These are phyloP conservation scores for Chlorella vulgaris DNA, from an alignment of 139 green algal species.

Conservation along the genomic window DNA sequence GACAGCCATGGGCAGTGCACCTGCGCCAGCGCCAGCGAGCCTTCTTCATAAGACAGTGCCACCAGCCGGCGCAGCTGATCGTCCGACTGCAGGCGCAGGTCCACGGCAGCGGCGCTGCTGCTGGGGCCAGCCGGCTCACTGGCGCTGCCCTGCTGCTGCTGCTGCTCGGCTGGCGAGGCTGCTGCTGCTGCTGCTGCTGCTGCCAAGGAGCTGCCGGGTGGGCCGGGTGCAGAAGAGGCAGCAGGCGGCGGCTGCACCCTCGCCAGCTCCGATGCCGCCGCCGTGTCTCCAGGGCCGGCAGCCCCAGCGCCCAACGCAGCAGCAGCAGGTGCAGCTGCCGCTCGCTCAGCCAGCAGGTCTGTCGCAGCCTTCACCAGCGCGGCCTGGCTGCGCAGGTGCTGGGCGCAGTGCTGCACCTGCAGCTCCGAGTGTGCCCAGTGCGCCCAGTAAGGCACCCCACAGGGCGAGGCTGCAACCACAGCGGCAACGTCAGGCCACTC, in stretches of 20 bases:
- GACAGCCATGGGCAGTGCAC: constrained; percentile 10
- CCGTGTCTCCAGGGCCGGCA: not conserved
- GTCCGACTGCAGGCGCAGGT: not conserved
- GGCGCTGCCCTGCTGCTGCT: not conserved
- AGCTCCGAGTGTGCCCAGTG: not conserved
- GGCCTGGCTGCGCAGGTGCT: not conserved
- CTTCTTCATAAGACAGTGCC: not conserved
- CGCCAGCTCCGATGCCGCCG: too few relatives aligned
- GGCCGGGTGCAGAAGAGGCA: too few relatives aligned
- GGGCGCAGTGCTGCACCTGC: not conserved
- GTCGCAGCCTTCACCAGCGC: not conserved
- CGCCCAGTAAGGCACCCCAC: constrained; percentile 6
- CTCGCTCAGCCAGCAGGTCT: not conserved
- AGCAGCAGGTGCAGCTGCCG: not conserved
- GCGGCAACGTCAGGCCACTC: constrained; percentile 2
- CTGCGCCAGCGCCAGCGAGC: constrained; percentile 4
- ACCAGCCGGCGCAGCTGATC: not conserved
- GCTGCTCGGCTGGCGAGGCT: not conserved
- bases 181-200: too few relatives aligned
- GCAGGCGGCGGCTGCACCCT: too few relatives aligned
- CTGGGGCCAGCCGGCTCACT: too few relatives aligned
- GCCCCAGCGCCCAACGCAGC: not conserved
- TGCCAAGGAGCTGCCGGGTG: too few relatives aligned
- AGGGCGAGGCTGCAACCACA: not conserved
- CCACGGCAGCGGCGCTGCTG: not conserved